These are phyloP conservation scores for Dichomitus squalens DNA, from an alignment of 1,284 basidiomycete genomes.

Conservation along the genomic window DNA sequence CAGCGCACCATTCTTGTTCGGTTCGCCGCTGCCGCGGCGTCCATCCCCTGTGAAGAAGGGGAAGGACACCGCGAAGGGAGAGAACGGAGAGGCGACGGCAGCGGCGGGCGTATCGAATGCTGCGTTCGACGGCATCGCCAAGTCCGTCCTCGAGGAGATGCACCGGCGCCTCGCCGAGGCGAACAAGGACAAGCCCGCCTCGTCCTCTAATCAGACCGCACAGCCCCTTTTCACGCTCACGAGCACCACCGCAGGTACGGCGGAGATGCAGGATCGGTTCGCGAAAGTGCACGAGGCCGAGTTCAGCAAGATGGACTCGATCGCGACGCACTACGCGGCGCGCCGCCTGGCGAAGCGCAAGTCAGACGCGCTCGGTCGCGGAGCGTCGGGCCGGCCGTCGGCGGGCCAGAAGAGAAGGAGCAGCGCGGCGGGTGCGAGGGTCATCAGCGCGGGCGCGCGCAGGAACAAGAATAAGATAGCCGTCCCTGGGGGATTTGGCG, in stretches of 20 bases:
- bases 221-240: background rate
- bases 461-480: conserved; percentile 45
- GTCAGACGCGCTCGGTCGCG: conserved; percentile 37
- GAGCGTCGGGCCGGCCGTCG: conserved; percentile 35
- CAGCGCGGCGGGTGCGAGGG: conserved; percentile 40
- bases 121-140: conserved; percentile 63
- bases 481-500: conserved; percentile 60
- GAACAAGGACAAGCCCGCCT: conserved; percentile 10
- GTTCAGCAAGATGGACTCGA: conserved; percentile 78
- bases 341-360: conserved; percentile 48
- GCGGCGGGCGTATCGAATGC: conserved; percentile 49
- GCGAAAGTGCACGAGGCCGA: conserved; percentile 61
- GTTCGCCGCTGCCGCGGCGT: conserved; percentile 65
- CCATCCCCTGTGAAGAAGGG: background rate
- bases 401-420: conserved; percentile 42
- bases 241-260: background rate
- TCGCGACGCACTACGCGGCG: conserved; percentile 60
- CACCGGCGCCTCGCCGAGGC: conserved; percentile 59
- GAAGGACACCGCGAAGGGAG: background rate
- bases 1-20: conserved; percentile 64
- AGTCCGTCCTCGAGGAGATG: conserved; percentile 76
- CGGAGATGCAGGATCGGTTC: conserved; percentile 44
- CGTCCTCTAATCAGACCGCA: background rate
- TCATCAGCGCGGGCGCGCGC: conserved; percentile 50
- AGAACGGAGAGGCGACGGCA: no score